Evolutionary conservation across 768 basidiomycete species (phyloP), one percentile per base, ranked within the genome.

Genomic region (Russula foetens): DNA sequence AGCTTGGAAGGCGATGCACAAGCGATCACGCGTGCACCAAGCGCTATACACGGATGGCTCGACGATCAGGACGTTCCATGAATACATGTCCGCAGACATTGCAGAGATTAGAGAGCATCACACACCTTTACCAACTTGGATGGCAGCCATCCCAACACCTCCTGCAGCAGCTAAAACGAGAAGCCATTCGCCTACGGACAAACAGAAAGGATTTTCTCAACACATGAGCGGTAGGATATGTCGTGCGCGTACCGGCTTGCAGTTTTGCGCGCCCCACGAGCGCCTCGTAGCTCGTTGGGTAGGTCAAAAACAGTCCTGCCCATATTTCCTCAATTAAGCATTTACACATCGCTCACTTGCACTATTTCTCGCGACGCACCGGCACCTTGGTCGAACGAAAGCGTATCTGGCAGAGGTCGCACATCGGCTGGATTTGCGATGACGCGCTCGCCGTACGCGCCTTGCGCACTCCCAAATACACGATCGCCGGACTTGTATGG

Each of bases 111-210:
- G n/a, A n/a, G 35, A 35, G 8, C 35, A 35, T 35, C 35, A 35
- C 70, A 39, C 35, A 90, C 92, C 85, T 81, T 97, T 97, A 23
- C 92, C 95, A 56, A 98, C 79, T 70, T 98, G 96, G 19, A 94
- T 84, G 7, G 96, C 95, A 7, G 86, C 85, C 53, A 96, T 84
- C 0, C 95, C 95, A 5, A 98, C 94, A 14, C 94, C 96, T 3
- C 96, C 96, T 1, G 95, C 96, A n/a, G 91, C 90, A 7, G 94
- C 96, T 52, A 92, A 92, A 4, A 98, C 86, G 3, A 99, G 83
- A 3, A 97, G 83, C 83, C 88, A 93, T 74, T 98, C 96, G 23
- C 89, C 90, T 89, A 51, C 8, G 35, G n/a, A 35, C 9, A 35
- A 14, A 45, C 19, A 56, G 29, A 8, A 39, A 19, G 11, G n/a